These are phyloP conservation scores for Bruguiera gymnorhiza DNA, from an alignment of 345 rosid genomes.

Conservation along the genomic window DNA sequence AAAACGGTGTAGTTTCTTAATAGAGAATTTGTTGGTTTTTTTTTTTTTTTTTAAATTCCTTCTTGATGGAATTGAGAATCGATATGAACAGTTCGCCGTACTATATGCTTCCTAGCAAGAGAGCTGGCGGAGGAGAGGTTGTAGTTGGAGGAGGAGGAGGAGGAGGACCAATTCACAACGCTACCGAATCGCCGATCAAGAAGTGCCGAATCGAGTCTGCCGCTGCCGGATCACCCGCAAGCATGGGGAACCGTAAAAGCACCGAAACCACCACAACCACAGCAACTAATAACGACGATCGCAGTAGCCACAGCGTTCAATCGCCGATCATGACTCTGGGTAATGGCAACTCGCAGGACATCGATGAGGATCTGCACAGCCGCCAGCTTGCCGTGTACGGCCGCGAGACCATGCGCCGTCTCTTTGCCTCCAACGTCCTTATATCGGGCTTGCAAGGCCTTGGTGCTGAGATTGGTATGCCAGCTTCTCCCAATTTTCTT, in stretches of 20 bases:
- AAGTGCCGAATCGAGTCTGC: conserved; percentile 13
- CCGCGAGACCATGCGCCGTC: conserved; percentile 92
- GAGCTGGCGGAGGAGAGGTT: conserved; percentile 34
- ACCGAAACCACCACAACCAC: conserved; percentile 12
- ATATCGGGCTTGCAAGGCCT: conserved; percentile 90
- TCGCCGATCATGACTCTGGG: conserved; percentile 70
- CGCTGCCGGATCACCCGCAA: background rate
- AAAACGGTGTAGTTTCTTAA: too few relatives aligned
- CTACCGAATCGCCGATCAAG: conserved; percentile 13
- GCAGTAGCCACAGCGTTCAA: background rate
- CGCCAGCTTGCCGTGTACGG: conserved; percentile 98
- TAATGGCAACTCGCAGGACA: conserved; percentile 60
- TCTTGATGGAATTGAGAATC: conserved; percentile 12
- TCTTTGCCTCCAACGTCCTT: conserved; percentile 79
- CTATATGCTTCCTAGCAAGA: conserved; percentile 43
- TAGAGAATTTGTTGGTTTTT: background rate
- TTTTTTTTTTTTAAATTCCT: background rate
- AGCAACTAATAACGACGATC: background rate
- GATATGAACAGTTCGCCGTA: conserved; percentile 25
- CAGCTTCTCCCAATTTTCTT: background rate
- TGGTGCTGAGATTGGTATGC: conserved; percentile 90
- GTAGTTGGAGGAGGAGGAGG: conserved; percentile 14
- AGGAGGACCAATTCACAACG: conserved; percentile 7
- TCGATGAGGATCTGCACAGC: conserved; percentile 97
- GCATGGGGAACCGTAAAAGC: conserved; percentile 23